phyloP scores from a whole-genome alignment of 495 filamentous ascomycete species.

The Talaromyces liani region DNA sequence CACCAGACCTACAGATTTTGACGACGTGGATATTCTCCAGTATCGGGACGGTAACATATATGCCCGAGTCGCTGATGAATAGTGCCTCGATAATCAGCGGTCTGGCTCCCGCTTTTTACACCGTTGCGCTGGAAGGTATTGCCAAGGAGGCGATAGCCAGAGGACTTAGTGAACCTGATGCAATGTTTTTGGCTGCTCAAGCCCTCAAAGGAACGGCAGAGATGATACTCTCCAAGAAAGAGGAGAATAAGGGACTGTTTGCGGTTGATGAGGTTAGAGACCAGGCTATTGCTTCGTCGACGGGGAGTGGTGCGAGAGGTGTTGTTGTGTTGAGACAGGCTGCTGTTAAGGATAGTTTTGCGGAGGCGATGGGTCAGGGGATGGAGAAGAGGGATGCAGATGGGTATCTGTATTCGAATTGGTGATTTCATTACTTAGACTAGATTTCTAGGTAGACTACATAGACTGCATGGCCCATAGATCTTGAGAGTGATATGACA shows the following conservation, averaged over 20 bases:
- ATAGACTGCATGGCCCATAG: background rate
- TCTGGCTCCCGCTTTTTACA: conserved; percentile 24
- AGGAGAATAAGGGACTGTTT: conserved; percentile 8
- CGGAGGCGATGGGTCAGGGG: conserved; percentile 7
- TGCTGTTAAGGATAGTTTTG: conserved; percentile 4
- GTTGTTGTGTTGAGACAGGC: conserved; percentile 2
- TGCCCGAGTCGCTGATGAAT: conserved; percentile 21
- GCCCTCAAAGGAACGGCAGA: conserved; percentile 25
- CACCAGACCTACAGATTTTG: conserved; percentile 11
- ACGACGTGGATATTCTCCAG: conserved; percentile 19
- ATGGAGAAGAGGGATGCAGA: conserved; percentile 8
- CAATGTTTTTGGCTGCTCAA: conserved; percentile 26
- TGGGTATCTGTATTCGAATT: conserved; percentile 6
- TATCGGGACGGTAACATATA: conserved; percentile 26
- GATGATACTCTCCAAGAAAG: conserved; percentile 10
- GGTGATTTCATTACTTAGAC: background rate
- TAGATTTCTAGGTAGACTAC: background rate
- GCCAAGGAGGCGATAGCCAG: conserved; percentile 32
- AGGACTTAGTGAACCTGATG: conserved; percentile 27
- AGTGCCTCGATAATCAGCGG: conserved; percentile 25
- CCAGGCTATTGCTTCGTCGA: conserved; percentile 3
- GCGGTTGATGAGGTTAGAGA: conserved; percentile 6
- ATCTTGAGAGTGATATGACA: background rate
- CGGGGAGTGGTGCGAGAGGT: conserved; percentile 6
- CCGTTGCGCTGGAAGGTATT: conserved; percentile 29